Evolutionary conservation across 2,329 filamentous ascomycete genomes (phyloP).

Genomic region (Alternaria dauci): DNA sequence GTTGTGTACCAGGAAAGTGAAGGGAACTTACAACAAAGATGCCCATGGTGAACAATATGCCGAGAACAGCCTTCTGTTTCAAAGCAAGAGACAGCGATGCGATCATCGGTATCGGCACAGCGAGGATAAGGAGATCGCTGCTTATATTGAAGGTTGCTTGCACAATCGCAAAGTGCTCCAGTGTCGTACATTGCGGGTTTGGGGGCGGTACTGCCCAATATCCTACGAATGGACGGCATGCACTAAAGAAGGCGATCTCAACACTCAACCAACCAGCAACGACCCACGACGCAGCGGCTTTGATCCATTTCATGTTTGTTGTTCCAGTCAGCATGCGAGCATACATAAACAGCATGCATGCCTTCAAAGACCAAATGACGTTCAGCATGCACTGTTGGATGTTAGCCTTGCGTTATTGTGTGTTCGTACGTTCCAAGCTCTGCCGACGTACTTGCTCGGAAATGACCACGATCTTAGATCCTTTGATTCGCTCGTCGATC

Average conservation of each 20-base stretch:
- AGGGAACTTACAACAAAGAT: slow-evolving; percentile 56
- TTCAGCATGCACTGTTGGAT: slow-evolving; percentile 69
- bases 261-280: slow-evolving; percentile 60
- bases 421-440: background rate
- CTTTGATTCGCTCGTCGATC: slow-evolving; percentile 54
- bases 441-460: slow-evolving; percentile 52
- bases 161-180: slow-evolving; percentile 65
- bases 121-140: slow-evolving; percentile 67
- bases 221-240: slow-evolving; percentile 63
- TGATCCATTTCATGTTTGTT: slow-evolving; percentile 55
- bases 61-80: slow-evolving; percentile 63
- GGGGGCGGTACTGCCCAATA: slow-evolving; percentile 67
- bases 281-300: slow-evolving; percentile 60
- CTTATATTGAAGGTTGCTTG: slow-evolving; percentile 68
- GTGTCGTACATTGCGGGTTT: slow-evolving; percentile 65
- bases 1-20: background rate
- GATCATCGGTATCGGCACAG: slow-evolving; percentile 65
- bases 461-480: slow-evolving; percentile 56
- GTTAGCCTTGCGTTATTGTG: slow-evolving; percentile 10
- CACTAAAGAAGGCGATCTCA: slow-evolving; percentile 63
- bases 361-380: slow-evolving; percentile 65
- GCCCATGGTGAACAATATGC: slow-evolving; percentile 61
- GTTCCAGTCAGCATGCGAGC: slow-evolving; percentile 62
- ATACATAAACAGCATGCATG: slow-evolving; percentile 66
- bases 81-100: slow-evolving; percentile 59